Base-by-base conservation (phyloP, 257 asterid species). In the Nicotiana paniculata region DNA sequence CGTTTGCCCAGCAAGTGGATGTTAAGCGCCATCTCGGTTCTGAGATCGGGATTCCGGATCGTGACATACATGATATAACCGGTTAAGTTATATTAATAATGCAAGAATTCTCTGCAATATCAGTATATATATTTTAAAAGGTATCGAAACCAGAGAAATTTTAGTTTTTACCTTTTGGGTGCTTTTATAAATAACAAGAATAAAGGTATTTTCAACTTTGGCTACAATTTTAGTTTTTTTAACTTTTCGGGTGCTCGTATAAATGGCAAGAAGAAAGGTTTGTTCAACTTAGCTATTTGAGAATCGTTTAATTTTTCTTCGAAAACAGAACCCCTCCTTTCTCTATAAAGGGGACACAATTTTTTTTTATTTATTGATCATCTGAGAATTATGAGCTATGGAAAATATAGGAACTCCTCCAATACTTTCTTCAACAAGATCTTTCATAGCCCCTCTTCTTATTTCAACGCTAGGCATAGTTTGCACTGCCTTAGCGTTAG, bases 401-500 rank as follows among this genome's bases (percentile, higher is more conserved):
- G 97, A 87, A 57, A 78, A 74, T 53, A 32, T 85, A 6, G 62
- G 37, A 8, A 32, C 94, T 85, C 87, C 89, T 6, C 85, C 92
- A 10, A 69, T 39, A 6, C 2, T 58, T 77, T n/a, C 17, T 24
- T 46, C 76, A n/a, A 16, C 82, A 2, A 32, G 62, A 18, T 65
- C 87, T 5, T 77, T 83, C 24, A 30, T 81, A 51, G 72, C 58
- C 8, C 93, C 95, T 2, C 43, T 93, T 5, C 62, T 89, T 65
- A 87, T 90, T 35, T 87, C 93, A 13, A 21, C 86, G 84, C 5
- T 88, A 0, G 96, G 93, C 66, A 86, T 91, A 64, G 21, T 89
- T 0, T 63, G 79, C 32, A 81, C 92, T 1, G 65, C 87, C 59
- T 12, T 81, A 2, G 89, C 88, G 15, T 64, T 91, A 17, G 30